A percentile compares a stretch with the other conserved stretches of the same genome.
These are phyloP conservation scores for Aspergillus affinis DNA, from an alignment of 495 filamentous ascomycete species.

Conservation along the genomic window DNA sequence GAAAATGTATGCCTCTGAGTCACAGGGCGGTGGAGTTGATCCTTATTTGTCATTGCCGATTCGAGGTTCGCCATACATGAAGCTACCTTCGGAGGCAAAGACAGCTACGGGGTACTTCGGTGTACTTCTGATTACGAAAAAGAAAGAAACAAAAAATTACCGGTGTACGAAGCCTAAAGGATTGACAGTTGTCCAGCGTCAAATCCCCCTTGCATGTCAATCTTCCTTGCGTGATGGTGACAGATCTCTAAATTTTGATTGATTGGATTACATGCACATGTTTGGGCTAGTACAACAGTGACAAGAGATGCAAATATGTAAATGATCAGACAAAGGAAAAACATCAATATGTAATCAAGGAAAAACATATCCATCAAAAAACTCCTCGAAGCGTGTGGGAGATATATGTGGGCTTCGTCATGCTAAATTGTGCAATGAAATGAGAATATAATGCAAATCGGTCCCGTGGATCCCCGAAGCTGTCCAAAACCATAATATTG, in stretches of 20 bases:
- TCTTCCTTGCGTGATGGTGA: constrained; percentile 14
- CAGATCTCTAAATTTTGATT: constrained; percentile 12
- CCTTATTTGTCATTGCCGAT: background rate
- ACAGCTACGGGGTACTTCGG: background rate
- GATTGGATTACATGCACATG: constrained; percentile 17
- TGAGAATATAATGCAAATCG: constrained; percentile 2
- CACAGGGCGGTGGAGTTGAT: background rate
- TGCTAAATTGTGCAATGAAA: constrained; percentile 10
- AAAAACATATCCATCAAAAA: constrained; percentile 12
- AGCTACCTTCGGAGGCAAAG: background rate
- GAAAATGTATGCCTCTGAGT: background rate
- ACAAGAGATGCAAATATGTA: constrained; percentile 18
- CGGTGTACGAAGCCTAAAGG: background rate
- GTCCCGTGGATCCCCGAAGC: background rate
- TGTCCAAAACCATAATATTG: background rate
- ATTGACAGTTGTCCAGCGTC: constrained; percentile 2
- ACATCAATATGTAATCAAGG: constrained; percentile 1
- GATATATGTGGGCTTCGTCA: constrained; percentile 11
- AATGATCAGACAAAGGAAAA: constrained; percentile 1
- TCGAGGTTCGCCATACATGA: background rate
- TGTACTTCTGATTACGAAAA: background rate
- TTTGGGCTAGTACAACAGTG: constrained; percentile 6
- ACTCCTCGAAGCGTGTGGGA: constrained; percentile 17
- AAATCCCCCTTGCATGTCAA: constrained; percentile 10
- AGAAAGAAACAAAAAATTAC: background rate